Percentiles rank a stretch among this genome's conserved stretches.
Evolutionary conservation across 352 stramenopile genomes (phyloP).

Genomic region (Phytophthora brassicae): DNA sequence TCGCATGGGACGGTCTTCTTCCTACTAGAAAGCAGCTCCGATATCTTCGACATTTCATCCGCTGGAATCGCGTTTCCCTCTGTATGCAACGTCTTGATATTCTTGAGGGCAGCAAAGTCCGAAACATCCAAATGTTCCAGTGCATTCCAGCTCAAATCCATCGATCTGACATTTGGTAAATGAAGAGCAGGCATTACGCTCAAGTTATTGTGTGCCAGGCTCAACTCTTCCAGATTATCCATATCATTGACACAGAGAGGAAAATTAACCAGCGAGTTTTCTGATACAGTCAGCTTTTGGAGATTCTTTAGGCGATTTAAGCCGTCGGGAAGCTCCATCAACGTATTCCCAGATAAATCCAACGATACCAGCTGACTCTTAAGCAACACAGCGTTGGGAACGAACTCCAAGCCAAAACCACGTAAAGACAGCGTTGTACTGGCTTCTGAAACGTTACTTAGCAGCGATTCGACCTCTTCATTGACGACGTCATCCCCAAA

Average conservation of each 20-base stretch:
- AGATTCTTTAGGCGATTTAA: constrained; percentile 43
- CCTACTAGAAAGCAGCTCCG: constrained; percentile 14
- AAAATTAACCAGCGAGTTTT: constrained; percentile 55
- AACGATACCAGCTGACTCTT: constrained; percentile 36
- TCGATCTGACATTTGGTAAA: constrained; percentile 31
- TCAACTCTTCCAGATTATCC: constrained; percentile 36
- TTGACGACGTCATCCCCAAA: constrained; percentile 29
- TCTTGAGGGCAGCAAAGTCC: constrained; percentile 7
- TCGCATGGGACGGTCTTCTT: neutral
- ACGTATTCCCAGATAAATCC: constrained; percentile 52
- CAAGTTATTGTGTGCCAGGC: constrained; percentile 68
- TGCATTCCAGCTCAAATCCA: constrained; percentile 54
- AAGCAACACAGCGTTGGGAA: constrained; percentile 46
- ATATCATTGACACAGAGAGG: constrained; percentile 35
- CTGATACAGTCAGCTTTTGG: constrained; percentile 48
- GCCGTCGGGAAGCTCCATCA: constrained; percentile 43
- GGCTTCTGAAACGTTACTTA: constrained; percentile 1
- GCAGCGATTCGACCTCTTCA: neutral
- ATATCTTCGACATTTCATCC: constrained; percentile 20
- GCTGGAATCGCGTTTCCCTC: constrained; percentile 32
- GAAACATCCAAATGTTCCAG: constrained; percentile 15
- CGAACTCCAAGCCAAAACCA: constrained; percentile 25
- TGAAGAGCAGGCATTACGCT: constrained; percentile 18
- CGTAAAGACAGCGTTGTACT: constrained; percentile 19
- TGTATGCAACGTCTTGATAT: constrained; percentile 15